phyloP scores from a whole-genome alignment of 495 filamentous ascomycete species.

The Bacidia gigantensis region DNA sequence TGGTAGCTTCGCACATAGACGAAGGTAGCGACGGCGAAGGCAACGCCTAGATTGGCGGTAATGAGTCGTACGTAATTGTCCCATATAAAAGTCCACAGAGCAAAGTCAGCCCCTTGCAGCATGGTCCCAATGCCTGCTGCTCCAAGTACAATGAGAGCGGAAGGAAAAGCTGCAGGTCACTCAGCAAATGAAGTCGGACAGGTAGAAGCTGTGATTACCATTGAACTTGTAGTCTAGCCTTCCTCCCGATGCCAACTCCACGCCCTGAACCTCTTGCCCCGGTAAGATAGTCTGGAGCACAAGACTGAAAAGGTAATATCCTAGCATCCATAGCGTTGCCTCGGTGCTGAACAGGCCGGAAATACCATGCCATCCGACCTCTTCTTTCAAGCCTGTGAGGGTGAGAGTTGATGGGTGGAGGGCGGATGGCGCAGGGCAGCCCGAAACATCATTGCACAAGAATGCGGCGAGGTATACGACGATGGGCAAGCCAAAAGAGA shows the following conservation, averaged over 20 bases:
- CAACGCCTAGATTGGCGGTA: conserved; percentile 67
- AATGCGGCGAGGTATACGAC: conserved; percentile 65
- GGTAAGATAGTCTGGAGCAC: conserved; percentile 67
- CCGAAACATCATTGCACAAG: conserved; percentile 80
- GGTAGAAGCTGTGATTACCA: conserved; percentile 31
- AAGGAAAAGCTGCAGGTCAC: conserved; percentile 50
- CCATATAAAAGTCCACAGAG: conserved; percentile 83
- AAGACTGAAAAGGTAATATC: conserved; percentile 68
- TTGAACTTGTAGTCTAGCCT: conserved; percentile 83
- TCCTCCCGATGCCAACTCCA: conserved; percentile 54
- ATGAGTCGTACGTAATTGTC: conserved; percentile 80
- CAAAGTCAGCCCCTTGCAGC: conserved; percentile 65
- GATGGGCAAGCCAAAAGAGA: conserved; percentile 64
- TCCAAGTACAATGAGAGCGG: conserved; percentile 54
- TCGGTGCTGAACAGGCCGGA: conserved; percentile 45
- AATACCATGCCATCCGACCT: conserved; percentile 69
- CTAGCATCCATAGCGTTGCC: conserved; percentile 50
- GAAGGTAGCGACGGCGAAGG: conserved; percentile 51
- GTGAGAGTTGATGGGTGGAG: conserved; percentile 59
- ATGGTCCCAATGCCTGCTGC: conserved; percentile 59
- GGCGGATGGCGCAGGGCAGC: conserved; percentile 80
- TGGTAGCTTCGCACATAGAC: conserved; percentile 72
- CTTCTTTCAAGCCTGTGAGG: conserved; percentile 55
- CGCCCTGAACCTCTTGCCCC: conserved; percentile 56
- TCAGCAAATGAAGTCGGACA: conserved; percentile 4